These are phyloP conservation scores for Boletus rubescentipes DNA, from an alignment of 768 basidiomycete species.

Conservation along the genomic window DNA sequence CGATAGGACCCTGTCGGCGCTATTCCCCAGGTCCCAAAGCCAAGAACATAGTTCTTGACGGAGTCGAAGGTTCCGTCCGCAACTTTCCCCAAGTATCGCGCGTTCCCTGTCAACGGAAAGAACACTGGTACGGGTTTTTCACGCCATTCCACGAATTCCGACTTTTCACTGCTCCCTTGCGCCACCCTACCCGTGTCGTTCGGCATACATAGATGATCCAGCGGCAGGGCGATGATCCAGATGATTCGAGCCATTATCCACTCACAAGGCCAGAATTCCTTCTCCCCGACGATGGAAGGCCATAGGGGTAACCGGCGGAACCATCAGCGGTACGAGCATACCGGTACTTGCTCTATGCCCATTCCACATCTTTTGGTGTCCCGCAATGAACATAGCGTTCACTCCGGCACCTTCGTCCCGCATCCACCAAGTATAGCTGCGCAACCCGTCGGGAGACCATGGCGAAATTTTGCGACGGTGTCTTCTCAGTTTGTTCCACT, in stretches of 20 bases:
- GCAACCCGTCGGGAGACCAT: slow-evolving; percentile 33
- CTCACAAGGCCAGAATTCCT: neutral
- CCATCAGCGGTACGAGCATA: slow-evolving; percentile 30
- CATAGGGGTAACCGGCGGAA: slow-evolving; percentile 10
- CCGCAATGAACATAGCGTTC: no score
- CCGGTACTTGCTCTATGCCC: slow-evolving; percentile 45
- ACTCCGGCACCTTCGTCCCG: no score
- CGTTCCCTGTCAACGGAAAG: slow-evolving; percentile 1
- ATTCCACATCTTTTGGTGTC: no score
- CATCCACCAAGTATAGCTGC: neutral
- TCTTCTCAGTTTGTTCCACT: slow-evolving; percentile 41
- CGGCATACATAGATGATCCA: neutral
- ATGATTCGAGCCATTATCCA: neutral
- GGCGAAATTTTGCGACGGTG: slow-evolving; percentile 11
- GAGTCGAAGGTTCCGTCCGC: neutral
- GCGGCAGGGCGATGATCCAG: neutral
- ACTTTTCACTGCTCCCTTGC: neutral
- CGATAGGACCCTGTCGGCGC: neutral
- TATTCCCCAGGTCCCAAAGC: neutral
- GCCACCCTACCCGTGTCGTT: neutral
- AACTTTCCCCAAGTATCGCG: neutral
- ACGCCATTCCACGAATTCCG: neutral
- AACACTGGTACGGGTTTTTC: neutral
- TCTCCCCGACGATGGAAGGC: neutral
- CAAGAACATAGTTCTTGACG: neutral